Evolutionary conservation across 352 stramenopile genomes (phyloP).

Genomic region (Globisporangium paddicum): DNA sequence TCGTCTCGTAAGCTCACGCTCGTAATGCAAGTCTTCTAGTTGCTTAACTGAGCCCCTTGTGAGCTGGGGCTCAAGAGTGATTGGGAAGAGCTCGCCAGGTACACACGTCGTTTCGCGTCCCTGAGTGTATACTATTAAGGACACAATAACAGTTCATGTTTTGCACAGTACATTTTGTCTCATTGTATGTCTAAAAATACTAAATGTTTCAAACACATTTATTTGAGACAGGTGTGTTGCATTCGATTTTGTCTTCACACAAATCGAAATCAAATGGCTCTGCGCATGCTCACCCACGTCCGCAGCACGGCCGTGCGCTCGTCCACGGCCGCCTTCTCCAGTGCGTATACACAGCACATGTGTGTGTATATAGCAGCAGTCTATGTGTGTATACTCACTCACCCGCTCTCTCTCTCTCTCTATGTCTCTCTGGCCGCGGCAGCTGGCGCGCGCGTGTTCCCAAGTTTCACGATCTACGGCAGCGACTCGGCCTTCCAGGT

Average conservation of each 20-base stretch:
- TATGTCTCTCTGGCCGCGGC: background rate
- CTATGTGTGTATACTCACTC: background rate
- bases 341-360: conserved; percentile 13
- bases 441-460: conserved; percentile 65
- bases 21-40: background rate
- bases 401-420: background rate
- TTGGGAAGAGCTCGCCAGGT: too few species aligned
- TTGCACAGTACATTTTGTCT: background rate
- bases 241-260: background rate
- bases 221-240: too few species aligned
- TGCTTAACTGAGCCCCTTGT: too few species aligned
- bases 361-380: background rate
- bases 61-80: too few species aligned
- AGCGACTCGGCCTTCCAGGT: conserved; percentile 72
- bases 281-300: conserved; percentile 27
- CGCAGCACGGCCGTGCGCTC: conserved; percentile 11
- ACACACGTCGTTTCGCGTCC: conserved; percentile 24
- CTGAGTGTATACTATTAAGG: background rate
- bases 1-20: background rate
- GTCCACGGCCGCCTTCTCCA: conserved; percentile 18
- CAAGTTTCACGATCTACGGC: conserved; percentile 70
- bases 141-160: background rate
- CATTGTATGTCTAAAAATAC: too few species aligned
- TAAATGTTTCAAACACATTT: too few species aligned
- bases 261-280: conserved; percentile 21